Conservation (phyloP, 306 rosid genomes). For the Castanopsis chinensis region DNA sequence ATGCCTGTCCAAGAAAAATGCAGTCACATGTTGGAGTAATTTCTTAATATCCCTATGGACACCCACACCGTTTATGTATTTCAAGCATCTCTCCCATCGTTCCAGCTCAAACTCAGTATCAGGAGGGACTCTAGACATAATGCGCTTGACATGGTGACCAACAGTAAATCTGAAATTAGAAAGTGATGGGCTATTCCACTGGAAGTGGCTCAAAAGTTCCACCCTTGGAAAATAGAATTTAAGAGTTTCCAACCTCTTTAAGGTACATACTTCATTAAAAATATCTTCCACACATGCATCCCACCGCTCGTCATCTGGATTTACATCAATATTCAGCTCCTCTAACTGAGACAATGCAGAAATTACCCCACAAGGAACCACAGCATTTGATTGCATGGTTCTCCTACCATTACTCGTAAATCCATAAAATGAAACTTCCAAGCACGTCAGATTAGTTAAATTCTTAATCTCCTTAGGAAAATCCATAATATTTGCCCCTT, state of each 20-base stretch:
- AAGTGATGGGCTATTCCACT: no score
- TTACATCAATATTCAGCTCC: constrained; percentile 8
- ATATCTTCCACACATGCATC: not conserved
- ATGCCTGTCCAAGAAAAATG: constrained; percentile 27
- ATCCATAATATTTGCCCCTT: not conserved
- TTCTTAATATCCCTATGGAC: not conserved
- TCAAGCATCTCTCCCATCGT: not conserved
- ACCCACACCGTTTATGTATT: not conserved
- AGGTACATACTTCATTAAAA: not conserved
- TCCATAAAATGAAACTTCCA: not conserved
- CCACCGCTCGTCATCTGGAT: constrained; percentile 11
- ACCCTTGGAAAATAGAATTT: not conserved
- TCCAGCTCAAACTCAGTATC: not conserved
- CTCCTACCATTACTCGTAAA: not conserved
- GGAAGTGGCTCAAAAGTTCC: not conserved
- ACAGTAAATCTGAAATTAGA: not conserved
- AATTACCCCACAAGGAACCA: not conserved
- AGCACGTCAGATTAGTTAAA: not conserved
- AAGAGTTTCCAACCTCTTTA: not conserved
- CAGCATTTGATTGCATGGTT: not conserved
- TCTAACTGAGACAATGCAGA: not conserved
- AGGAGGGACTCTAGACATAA: not conserved
- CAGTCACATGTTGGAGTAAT: not conserved
- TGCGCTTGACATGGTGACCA: not conserved
- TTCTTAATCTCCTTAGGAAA: not conserved